Percentiles rank a stretch among this genome's conserved stretches.
phyloP scores from a whole-genome alignment of 2,329 filamentous ascomycete species.

The Penicillium brasilianum region DNA sequence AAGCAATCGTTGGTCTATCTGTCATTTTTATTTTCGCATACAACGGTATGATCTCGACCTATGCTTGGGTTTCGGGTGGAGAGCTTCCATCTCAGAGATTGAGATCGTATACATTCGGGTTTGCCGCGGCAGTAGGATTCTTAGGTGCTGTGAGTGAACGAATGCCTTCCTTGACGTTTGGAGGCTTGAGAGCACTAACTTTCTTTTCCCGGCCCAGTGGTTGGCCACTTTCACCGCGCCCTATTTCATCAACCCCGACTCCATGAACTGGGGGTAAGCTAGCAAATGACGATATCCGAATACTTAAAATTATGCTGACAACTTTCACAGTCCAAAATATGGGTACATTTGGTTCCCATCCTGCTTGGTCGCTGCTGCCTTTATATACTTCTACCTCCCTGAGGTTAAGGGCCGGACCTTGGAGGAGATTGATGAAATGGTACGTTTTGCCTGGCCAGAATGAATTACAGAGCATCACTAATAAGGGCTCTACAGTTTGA shows the following conservation, averaged over 20 bases:
- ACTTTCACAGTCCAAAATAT: slow-evolving; percentile 51
- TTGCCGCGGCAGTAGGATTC: slow-evolving; percentile 60
- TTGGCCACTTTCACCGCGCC: slow-evolving; percentile 63
- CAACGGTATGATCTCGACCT: slow-evolving; percentile 60
- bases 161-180: not conserved
- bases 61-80: slow-evolving; percentile 63
- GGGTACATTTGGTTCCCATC: slow-evolving; percentile 59
- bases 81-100: slow-evolving; percentile 63
- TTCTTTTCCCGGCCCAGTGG: slow-evolving; percentile 46
- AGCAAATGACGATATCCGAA: not conserved
- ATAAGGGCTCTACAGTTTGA: slow-evolving; percentile 39
- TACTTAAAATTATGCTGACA: not conserved
- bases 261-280: slow-evolving; percentile 59
- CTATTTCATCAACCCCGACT: slow-evolving; percentile 63
- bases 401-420: slow-evolving; percentile 60
- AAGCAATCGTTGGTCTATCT: slow-evolving; percentile 57
- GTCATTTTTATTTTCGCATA: slow-evolving; percentile 61
- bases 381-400: slow-evolving; percentile 57
- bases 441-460: slow-evolving; percentile 27
- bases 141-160: slow-evolving; percentile 50
- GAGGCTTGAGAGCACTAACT: slow-evolving; percentile 2
- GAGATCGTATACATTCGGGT: slow-evolving; percentile 62
- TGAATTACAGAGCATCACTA: not conserved
- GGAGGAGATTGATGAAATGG: slow-evolving; percentile 63
- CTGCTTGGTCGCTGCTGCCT: slow-evolving; percentile 27